Percentiles rank a stretch among this genome's conserved stretches.
Evolutionary conservation across 2,329 filamentous ascomycete species (phyloP).

Genomic region (Zymoseptoria crescenta): DNA sequence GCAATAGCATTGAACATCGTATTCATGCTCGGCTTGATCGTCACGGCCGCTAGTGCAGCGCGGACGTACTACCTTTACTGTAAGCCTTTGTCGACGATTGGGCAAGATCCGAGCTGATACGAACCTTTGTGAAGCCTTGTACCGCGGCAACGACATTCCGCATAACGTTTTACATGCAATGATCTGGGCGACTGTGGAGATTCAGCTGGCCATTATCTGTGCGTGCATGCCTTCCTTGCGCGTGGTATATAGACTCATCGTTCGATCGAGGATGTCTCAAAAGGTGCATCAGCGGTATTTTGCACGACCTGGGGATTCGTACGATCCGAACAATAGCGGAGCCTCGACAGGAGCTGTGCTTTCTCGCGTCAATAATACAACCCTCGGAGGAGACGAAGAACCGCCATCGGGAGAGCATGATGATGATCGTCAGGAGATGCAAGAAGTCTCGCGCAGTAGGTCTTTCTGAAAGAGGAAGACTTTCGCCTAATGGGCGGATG

Average conservation of each 20-base stretch:
- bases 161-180: no score
- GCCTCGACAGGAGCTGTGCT: no score
- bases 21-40: constrained; percentile 19
- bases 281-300: neutral
- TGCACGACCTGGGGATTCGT: neutral
- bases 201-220: constrained; percentile 26
- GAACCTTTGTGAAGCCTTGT: constrained; percentile 15
- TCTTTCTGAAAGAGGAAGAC: no score
- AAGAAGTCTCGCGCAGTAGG: no score
- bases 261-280: neutral
- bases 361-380: no score
- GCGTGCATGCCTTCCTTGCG: constrained; percentile 25
- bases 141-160: no score
- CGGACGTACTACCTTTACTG: constrained; percentile 19
- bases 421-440: no score
- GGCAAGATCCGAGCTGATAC: constrained; percentile 19
- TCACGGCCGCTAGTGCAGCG: constrained; percentile 20
- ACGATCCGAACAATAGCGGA: no score
- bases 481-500: no score
- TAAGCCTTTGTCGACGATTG: constrained; percentile 17
- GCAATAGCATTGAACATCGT: constrained; percentile 19
- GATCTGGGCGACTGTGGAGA: constrained; percentile 22
- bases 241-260: constrained; percentile 19
- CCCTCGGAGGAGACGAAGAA: no score
- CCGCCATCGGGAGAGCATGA: no score